Base-by-base conservation (phyloP, 2,329 filamentous ascomycete species). In the Fusarium nygamai region DNA sequence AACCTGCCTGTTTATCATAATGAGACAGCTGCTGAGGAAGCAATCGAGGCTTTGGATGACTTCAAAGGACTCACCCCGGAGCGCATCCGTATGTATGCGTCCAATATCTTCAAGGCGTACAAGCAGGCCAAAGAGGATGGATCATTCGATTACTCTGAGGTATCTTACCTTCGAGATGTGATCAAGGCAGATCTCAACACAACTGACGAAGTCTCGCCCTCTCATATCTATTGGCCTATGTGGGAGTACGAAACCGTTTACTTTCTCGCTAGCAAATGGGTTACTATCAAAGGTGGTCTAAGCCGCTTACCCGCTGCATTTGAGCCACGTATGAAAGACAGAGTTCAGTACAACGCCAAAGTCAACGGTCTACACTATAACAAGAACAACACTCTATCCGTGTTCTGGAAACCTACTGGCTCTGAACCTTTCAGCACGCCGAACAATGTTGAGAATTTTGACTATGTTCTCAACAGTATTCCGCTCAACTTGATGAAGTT, bases 401-500 rank as follows among this genome's bases (percentile, higher is more conserved):
- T 81, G 0, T 68, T 61, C 1, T 75, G 76, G 73, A 64, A 65
- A 1, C 69, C 68, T 0, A 74, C 71, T 6, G 79, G 78, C 29
- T 58, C 64, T 27, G 60, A 78, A 13, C 79, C 76, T 64, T 74
- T 43, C 53, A 79, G n/a, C 64, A 63, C 58, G 0, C 16, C 60
- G 2, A 57, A 76, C 11, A 78, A 73, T 1, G 74, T 76, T 8
- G 79, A 81, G n/a, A 73, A 76, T 3, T 84, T 83, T 39, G 82
- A 84, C 61, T 84, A 84, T 63, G 76, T 82, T 4, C 79, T 84
- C 47, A 82, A 83, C 73, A 80, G 80, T 13, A 80, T 80, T 0
- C 83, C 83, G 0, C 80, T 84, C 53, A 84, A 82, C 31, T 73
- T 82, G 57, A 79, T 82, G 24, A 80, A 81, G 36, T 82, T 82